These are phyloP conservation scores for Pueraria montana DNA, from an alignment of 306 rosid species.

Conservation along the genomic window DNA sequence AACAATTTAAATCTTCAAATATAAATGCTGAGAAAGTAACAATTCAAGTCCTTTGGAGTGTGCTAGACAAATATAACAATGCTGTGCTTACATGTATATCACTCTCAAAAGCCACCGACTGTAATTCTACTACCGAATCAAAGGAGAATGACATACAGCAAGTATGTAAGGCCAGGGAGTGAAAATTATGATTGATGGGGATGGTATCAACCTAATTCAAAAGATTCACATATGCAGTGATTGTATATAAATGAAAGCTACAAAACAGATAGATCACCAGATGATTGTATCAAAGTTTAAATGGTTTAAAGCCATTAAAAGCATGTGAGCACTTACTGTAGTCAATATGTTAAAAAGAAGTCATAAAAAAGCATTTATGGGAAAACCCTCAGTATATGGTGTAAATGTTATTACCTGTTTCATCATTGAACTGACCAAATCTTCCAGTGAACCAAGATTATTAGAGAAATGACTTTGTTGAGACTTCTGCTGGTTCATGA, in stretches of 20 bases:
- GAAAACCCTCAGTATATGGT: conserved; percentile 7
- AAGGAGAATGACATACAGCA: neutral
- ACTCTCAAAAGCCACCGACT: neutral
- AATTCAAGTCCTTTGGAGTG: neutral
- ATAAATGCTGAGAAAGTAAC: neutral
- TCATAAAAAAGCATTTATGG: conserved; percentile 17
- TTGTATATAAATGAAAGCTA: neutral
- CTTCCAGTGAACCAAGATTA: conserved; percentile 84
- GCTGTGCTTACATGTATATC: neutral
- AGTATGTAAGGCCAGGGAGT: neutral
- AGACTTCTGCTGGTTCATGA: conserved; percentile 64
- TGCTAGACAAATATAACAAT: neutral
- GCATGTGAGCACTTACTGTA: conserved; percentile 1
- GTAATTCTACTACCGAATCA: conserved; percentile 3
- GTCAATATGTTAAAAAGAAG: conserved; percentile 20
- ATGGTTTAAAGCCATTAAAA: conserved; percentile 41
- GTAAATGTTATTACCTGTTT: conserved; percentile 71
- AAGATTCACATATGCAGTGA: conserved; percentile 11
- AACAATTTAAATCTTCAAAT: neutral
- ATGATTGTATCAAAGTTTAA: conserved; percentile 19
- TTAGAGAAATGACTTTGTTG: conserved; percentile 58
- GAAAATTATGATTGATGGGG: conserved; percentile 1
- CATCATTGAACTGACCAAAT: conserved; percentile 75
- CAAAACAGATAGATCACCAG: neutral
- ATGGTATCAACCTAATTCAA: conserved; percentile 2